phyloP scores from a whole-genome alignment of 805 yeast genomes.

The Kuraishia capsulata region DNA sequence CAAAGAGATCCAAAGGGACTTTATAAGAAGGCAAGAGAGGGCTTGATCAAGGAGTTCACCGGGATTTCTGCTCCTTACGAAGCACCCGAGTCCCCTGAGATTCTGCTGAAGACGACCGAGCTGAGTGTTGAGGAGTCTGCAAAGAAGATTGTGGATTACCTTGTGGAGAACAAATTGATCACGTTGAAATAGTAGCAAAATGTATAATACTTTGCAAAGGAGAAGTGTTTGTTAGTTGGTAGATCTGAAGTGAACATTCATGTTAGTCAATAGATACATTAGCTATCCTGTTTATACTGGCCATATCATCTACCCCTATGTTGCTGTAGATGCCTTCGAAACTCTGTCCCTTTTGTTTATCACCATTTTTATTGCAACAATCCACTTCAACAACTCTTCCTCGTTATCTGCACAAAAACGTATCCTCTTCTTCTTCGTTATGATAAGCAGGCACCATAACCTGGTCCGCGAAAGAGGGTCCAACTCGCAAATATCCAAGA shows the following conservation, averaged over 20 bases:
- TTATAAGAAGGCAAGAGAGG: slow-evolving; percentile 94
- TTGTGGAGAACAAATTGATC: slow-evolving; percentile 34
- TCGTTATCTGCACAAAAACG: slow-evolving; percentile 35
- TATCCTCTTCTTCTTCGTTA: slow-evolving; percentile 34
- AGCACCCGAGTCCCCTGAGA: slow-evolving; percentile 79
- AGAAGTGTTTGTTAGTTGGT: not conserved
- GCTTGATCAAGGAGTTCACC: slow-evolving; percentile 87
- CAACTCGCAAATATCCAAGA: slow-evolving; percentile 40
- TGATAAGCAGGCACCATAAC: slow-evolving; percentile 35
- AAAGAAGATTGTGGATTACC: slow-evolving; percentile 56
- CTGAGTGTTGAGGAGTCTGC: slow-evolving; percentile 77
- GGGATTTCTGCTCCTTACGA: slow-evolving; percentile 96
- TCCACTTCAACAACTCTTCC: slow-evolving; percentile 38
- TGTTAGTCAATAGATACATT: not conserved
- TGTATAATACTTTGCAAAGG: too few species aligned
- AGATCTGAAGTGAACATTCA: not conserved
- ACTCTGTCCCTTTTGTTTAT: slow-evolving; percentile 13
- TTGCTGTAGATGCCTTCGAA: not conserved
- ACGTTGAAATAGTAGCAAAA: not conserved
- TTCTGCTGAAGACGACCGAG: slow-evolving; percentile 68
- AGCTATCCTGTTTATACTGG: too few species aligned
- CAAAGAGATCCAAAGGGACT: slow-evolving; percentile 96
- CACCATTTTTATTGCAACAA: slow-evolving; percentile 33
- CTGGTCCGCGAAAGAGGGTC: slow-evolving; percentile 36
- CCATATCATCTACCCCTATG: too few species aligned